A percentile compares a stretch with the other conserved stretches of the same genome.
Evolutionary conservation across 2,329 filamentous ascomycete species (phyloP).

Genomic region (Phoma sp.): DNA sequence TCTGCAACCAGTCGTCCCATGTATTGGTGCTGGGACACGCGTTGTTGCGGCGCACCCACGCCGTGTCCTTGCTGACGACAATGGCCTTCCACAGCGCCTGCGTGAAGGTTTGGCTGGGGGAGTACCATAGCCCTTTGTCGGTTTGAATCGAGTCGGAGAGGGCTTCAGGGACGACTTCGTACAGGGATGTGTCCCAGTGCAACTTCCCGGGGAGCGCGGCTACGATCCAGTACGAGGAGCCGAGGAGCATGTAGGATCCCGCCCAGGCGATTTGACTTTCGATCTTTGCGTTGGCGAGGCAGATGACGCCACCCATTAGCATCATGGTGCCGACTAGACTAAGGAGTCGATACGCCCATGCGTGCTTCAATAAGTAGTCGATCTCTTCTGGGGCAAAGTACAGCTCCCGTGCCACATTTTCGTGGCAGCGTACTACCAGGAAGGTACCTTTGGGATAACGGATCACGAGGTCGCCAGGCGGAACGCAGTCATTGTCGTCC

Average conservation of each 20-base stretch:
- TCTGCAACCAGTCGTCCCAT: slow-evolving; percentile 52
- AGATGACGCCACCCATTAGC: slow-evolving; percentile 61
- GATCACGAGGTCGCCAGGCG: slow-evolving; percentile 56
- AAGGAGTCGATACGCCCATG: slow-evolving; percentile 53
- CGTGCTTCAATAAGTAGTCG: slow-evolving; percentile 52
- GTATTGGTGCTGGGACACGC: slow-evolving; percentile 51
- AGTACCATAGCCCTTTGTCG: slow-evolving; percentile 39
- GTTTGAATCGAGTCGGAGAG: slow-evolving; percentile 43
- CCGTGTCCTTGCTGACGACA: slow-evolving; percentile 51
- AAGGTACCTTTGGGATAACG: slow-evolving; percentile 60
- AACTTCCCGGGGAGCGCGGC: slow-evolving; percentile 55
- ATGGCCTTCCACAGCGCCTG: slow-evolving; percentile 58
- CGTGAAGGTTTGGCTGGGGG: slow-evolving; percentile 51
- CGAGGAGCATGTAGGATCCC: slow-evolving; percentile 57
- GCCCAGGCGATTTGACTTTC: slow-evolving; percentile 58
- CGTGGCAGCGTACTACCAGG: slow-evolving; percentile 57
- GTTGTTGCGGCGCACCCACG: slow-evolving; percentile 52
- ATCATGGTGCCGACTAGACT: slow-evolving; percentile 59
- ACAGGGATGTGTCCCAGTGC: slow-evolving; percentile 58
- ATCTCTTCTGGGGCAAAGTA: slow-evolving; percentile 61
- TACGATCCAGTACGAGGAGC: slow-evolving; percentile 59
- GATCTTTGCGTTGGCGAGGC: slow-evolving; percentile 57
- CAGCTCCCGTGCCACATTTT: slow-evolving; percentile 58
- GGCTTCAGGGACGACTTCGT: slow-evolving; percentile 48
- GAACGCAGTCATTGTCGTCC: slow-evolving; percentile 25